phyloP scores from a whole-genome alignment of 768 basidiomycete species.

The Amanita molliuscula region DNA sequence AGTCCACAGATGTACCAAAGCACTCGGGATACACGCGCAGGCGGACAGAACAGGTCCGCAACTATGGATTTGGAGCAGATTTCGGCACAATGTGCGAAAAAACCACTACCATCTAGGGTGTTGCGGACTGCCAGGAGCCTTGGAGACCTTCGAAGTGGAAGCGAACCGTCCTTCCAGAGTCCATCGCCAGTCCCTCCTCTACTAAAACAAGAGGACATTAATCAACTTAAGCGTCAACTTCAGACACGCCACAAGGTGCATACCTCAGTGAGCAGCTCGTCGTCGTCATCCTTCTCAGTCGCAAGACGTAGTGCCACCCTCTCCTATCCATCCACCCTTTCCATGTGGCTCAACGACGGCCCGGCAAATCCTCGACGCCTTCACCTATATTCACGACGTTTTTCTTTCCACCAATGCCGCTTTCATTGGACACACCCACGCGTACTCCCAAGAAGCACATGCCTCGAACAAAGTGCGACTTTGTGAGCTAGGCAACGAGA shows the following conservation, averaged over 20 bases:
- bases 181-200: conserved; percentile 12
- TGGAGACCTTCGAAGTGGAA: conserved; percentile 31
- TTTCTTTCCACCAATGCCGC: conserved; percentile 93
- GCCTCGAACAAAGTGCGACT: conserved; percentile 89
- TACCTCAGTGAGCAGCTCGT: conserved; percentile 57
- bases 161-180: conserved; percentile 10
- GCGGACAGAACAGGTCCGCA: background rate
- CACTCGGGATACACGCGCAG: background rate
- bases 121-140: conserved; percentile 37
- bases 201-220: conserved; percentile 17
- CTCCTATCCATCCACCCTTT: conserved; percentile 41
- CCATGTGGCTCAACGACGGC: conserved; percentile 66
- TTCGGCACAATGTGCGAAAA: conserved; percentile 22
- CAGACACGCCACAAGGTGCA: conserved; percentile 24
- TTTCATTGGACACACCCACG: conserved; percentile 95
- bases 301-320: conserved; percentile 34
- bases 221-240: conserved; percentile 9
- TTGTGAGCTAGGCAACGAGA: conserved; percentile 91
- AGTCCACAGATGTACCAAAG: conserved; percentile 8
- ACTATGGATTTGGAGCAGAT: conserved; percentile 16
- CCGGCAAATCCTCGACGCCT: conserved; percentile 60
- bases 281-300: conserved; percentile 63
- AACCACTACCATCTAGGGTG: background rate
- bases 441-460: conserved; percentile 82
- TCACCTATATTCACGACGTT: conserved; percentile 80